Percentiles rank a stretch among this genome's conserved stretches.
Evolutionary conservation across 179 eudicot genomes (phyloP).

Genomic region (Drosera spatulata): DNA sequence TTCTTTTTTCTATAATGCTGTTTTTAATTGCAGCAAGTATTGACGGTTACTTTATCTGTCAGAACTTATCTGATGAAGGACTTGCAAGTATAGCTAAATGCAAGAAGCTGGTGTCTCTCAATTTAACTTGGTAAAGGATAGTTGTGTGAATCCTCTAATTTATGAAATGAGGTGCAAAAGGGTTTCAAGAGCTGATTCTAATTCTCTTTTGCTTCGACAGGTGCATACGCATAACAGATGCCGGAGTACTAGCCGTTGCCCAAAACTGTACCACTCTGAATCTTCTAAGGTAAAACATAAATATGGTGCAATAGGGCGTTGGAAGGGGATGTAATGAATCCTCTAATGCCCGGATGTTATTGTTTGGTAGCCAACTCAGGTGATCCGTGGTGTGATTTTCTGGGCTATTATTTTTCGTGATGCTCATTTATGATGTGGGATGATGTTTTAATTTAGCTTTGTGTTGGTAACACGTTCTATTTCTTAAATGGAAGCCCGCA

Average conservation of each 20-base stretch:
- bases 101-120: constrained; percentile 61
- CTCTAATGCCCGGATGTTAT: background rate
- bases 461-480: too few relatives aligned
- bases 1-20: too few relatives aligned
- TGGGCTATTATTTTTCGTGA: background rate
- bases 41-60: constrained; percentile 13
- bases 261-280: constrained; percentile 69
- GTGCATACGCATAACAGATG: constrained; percentile 78
- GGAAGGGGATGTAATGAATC: too few relatives aligned
- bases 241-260: constrained; percentile 66
- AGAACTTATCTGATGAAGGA: constrained; percentile 75
- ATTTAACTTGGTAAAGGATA: constrained; percentile 58
- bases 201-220: constrained; percentile 19
- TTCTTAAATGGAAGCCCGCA: constrained; percentile 9
- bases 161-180: background rate
- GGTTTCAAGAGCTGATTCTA: constrained; percentile 1
- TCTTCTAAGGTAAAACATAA: constrained; percentile 44
- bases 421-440: too few relatives aligned
- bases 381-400: constrained; percentile 9
- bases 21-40: too few relatives aligned
- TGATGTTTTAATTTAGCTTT: background rate
- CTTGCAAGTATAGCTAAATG: constrained; percentile 66
- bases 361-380: constrained; percentile 49
- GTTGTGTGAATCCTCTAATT: too few relatives aligned
- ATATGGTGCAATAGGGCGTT: too few relatives aligned